phyloP scores from a whole-genome alignment of 306 rosid genomes.

The Mimosa pudica region DNA sequence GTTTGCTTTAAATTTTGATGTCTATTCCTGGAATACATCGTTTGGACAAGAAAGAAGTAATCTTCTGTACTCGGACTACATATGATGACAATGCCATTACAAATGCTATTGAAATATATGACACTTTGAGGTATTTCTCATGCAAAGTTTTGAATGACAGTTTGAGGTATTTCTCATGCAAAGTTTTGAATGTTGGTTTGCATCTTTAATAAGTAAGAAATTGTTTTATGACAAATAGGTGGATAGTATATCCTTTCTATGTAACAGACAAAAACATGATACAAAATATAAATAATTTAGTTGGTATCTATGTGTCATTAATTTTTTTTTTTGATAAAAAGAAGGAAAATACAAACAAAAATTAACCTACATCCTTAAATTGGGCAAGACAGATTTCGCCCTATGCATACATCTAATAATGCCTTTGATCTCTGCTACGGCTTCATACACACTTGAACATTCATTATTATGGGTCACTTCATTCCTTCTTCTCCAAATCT shows the following conservation, averaged over 20 bases:
- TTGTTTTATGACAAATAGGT: background rate
- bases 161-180: constrained; percentile 54
- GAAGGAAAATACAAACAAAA: too few relatives aligned
- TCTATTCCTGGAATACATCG: constrained; percentile 54
- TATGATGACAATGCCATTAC: constrained; percentile 87
- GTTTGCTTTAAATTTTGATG: constrained; percentile 26
- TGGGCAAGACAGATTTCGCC: too few relatives aligned
- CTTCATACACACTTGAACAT: too few relatives aligned
- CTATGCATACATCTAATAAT: too few relatives aligned
- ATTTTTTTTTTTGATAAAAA: too few relatives aligned
- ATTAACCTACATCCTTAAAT: too few relatives aligned
- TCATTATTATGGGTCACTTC: too few relatives aligned
- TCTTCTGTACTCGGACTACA: constrained; percentile 78
- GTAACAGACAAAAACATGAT: background rate
- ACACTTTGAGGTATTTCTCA: constrained; percentile 62
- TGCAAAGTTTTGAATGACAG: constrained; percentile 45
- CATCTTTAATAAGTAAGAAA: background rate
- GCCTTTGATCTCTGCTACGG: too few relatives aligned
- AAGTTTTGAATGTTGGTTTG: constrained; percentile 9
- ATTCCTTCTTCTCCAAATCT: too few relatives aligned
- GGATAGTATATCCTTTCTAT: background rate
- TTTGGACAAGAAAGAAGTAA: constrained; percentile 72
- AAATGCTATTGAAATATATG: constrained; percentile 80
- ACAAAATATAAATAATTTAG: background rate
- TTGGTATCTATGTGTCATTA: too few relatives aligned